Percentiles rank a stretch among this genome's conserved stretches.
Evolutionary conservation across 2,329 filamentous ascomycete species (phyloP).

Genomic region (Didymella glomerata): DNA sequence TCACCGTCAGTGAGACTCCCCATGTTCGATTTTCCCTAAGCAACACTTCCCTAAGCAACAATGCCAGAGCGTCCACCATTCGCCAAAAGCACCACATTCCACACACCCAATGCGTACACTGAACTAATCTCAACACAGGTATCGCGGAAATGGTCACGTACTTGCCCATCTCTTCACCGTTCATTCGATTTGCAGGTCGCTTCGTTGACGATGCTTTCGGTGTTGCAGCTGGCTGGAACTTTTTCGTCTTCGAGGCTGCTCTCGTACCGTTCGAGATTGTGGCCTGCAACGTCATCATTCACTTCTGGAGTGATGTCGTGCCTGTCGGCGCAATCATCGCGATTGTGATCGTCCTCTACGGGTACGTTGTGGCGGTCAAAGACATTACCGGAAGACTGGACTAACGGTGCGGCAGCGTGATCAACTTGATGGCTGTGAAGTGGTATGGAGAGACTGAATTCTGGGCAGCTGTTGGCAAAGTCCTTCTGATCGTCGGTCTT

Average conservation of each 20-base stretch:
- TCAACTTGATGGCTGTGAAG: slow-evolving; percentile 72
- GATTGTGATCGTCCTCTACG: slow-evolving; percentile 66
- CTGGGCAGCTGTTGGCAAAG: slow-evolving; percentile 69
- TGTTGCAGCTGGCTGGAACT: slow-evolving; percentile 77
- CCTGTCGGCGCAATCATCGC: slow-evolving; percentile 69
- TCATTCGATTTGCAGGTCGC: slow-evolving; percentile 78
- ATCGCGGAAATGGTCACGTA: slow-evolving; percentile 82
- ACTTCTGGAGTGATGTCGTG: slow-evolving; percentile 62
- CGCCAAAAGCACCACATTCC: slow-evolving; percentile 28
- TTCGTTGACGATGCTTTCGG: slow-evolving; percentile 80
- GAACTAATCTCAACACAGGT: slow-evolving; percentile 43
- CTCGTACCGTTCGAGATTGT: slow-evolving; percentile 74
- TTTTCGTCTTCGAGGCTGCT: slow-evolving; percentile 74
- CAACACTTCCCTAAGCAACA: slow-evolving; percentile 36
- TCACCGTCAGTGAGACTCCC: slow-evolving; percentile 51
- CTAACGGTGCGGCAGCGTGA: slow-evolving; percentile 45
- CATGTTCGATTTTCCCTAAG: slow-evolving; percentile 25
- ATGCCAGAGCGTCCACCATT: slow-evolving; percentile 24
- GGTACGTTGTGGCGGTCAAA: slow-evolving; percentile 53
- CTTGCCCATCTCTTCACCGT: slow-evolving; percentile 78
- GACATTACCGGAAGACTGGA: not conserved
- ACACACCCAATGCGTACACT: slow-evolving; percentile 16
- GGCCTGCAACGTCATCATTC: slow-evolving; percentile 53
- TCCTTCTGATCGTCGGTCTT: slow-evolving; percentile 57
- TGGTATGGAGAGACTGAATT: slow-evolving; percentile 70